Evolutionary conservation across 2,329 filamentous ascomycete species (phyloP), one percentile per base, ranked within the genome.

Genomic region (Clarireedia paspali): DNA sequence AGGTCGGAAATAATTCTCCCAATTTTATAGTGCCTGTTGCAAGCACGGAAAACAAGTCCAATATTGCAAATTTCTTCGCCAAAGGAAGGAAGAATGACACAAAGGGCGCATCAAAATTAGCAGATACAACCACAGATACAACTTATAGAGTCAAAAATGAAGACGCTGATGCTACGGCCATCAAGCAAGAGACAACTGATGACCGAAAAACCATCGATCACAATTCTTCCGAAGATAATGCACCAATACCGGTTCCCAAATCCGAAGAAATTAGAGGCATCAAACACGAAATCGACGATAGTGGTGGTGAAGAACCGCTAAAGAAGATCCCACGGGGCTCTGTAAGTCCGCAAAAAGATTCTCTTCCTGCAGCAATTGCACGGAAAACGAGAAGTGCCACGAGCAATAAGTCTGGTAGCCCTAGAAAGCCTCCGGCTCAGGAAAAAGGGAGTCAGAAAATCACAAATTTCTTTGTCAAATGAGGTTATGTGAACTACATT

Each of bases 1-100:
- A 96, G 72, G 91, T 96, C 0, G 91, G 92, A 5, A 96, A 95
- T 64, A 88, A 95, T 70, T 95, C 88, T 20, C 84, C 89, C 0
- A 80, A 79, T 0, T 96, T 96, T 66, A 79, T 96, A 46, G 75
- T 96, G 1, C 92, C 92, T 0, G 73, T 96, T 36, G 80, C 88
- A 65, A 95, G 88, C 71, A 85, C 83, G 61, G 88, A 91, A 66
- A 96, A 96, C 70, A 96, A 95, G 74, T 84, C 80, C 50, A 96
- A 94, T 62, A 97, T 97, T 70, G 88, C 88, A 47, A 96, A 96
- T 65, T 96, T 96, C 75, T 97, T 97, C 67, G 79, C 79, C 6
- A 87, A 83, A 48, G 59, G 60, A n/a, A 53, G 57, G 3, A 49
- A 56, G 34, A 64, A 66, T 53, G 54, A 47, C 6, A 24, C 50